Conservation (phyloP, 1,284 basidiomycete genomes). For the Ustilago shanxiensis region DNA sequence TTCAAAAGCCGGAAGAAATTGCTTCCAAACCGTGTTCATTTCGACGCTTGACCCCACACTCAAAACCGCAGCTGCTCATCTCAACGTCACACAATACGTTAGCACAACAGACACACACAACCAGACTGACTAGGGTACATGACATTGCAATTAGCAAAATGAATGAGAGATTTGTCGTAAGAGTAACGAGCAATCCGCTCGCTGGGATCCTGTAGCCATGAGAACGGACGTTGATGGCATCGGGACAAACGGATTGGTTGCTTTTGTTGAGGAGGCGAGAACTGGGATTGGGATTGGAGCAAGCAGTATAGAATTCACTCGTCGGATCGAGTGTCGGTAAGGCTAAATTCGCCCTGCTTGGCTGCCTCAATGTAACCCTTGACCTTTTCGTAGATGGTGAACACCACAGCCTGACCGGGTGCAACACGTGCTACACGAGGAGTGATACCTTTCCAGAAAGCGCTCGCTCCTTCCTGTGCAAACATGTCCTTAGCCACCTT, state of each 20-base stretch:
- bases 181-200: background rate
- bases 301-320: slow-evolving; percentile 43
- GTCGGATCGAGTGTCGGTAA: slow-evolving; percentile 60
- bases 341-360: slow-evolving; percentile 61
- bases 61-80: background rate
- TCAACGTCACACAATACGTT: background rate
- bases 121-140: background rate
- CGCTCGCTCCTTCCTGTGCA: slow-evolving; percentile 85
- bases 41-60: background rate
- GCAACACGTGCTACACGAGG: slow-evolving; percentile 96
- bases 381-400: slow-evolving; percentile 71
- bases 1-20: background rate
- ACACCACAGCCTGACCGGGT: slow-evolving; percentile 76
- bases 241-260: background rate
- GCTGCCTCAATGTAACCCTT: slow-evolving; percentile 66
- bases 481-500: slow-evolving; percentile 92
- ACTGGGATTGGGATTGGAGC: no score
- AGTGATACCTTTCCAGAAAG: slow-evolving; percentile 89
- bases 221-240: no score
- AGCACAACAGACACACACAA: background rate
- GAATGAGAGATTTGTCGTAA: background rate
- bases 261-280: background rate
- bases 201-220: no score
- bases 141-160: slow-evolving; percentile 10
- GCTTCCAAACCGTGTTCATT: background rate